A percentile compares a stretch with the other conserved stretches of the same genome.
phyloP scores from a whole-genome alignment of 2,329 filamentous ascomycete species.

The Sarocladium oryzae region DNA sequence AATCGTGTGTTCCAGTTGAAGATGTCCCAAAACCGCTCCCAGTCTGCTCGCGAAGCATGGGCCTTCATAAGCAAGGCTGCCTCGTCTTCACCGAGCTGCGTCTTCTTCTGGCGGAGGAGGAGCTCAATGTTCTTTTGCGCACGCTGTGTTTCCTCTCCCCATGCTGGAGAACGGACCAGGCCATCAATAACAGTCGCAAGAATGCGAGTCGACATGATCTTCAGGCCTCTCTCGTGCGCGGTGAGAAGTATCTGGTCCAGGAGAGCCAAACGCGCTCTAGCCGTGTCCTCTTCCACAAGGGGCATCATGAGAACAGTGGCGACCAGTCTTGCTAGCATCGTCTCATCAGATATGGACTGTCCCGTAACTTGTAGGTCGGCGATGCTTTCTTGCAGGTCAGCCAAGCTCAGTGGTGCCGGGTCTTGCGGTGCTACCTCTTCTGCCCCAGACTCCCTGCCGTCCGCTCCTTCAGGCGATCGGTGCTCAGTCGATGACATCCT shows the following conservation, averaged over 20 bases:
- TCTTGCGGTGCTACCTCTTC: neutral
- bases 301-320: constrained; percentile 27
- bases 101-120: constrained; percentile 31
- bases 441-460: neutral
- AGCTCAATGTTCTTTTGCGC: constrained; percentile 39
- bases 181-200: constrained; percentile 41
- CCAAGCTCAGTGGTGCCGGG: constrained; percentile 4
- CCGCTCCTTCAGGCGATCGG: neutral
- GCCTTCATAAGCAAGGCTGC: constrained; percentile 36
- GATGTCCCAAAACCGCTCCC: constrained; percentile 52
- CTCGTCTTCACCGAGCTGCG: constrained; percentile 32
- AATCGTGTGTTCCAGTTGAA: constrained; percentile 51
- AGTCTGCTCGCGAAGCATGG: constrained; percentile 42
- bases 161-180: constrained; percentile 25
- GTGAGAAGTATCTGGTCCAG: constrained; percentile 37
- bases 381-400: constrained; percentile 3
- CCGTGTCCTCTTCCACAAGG: constrained; percentile 14
- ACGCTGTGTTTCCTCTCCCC: constrained; percentile 26
- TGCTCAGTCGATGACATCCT: constrained; percentile 13
- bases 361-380: neutral
- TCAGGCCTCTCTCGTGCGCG: constrained; percentile 38
- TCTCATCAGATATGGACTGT: neutral
- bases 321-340: constrained; percentile 24
- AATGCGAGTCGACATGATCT: constrained; percentile 38
- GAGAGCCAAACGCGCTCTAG: constrained; percentile 27